Conservation (phyloP, 106 monocot species). For the Narthecium ossifragum region DNA sequence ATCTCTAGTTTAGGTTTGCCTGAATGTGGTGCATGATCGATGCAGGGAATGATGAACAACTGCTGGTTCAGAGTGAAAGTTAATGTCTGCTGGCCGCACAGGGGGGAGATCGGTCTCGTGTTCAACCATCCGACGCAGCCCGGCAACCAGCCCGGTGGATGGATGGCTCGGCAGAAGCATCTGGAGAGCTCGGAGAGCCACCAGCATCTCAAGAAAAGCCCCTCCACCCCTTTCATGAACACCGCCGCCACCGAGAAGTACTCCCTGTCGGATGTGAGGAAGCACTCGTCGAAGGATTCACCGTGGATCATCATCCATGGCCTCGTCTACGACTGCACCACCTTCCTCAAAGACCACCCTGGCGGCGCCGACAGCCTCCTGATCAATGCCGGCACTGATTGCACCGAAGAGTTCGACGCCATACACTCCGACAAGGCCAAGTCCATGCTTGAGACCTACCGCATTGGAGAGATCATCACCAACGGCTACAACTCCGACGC, state of each 20-base stretch:
- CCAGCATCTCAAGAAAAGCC: slow-evolving; percentile 46
- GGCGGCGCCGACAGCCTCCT: slow-evolving; percentile 92
- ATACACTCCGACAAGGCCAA: slow-evolving; percentile 97
- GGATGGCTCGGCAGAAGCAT: slow-evolving; percentile 79
- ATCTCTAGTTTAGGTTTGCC: background rate
- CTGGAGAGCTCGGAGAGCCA: slow-evolving; percentile 26
- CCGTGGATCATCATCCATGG: slow-evolving; percentile 88
- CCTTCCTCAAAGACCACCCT: slow-evolving; percentile 90
- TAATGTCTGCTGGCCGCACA: slow-evolving; percentile 42
- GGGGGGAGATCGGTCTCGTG: slow-evolving; percentile 61
- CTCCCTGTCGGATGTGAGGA: slow-evolving; percentile 57
- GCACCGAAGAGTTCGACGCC: slow-evolving; percentile 94
- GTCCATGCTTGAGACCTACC: slow-evolving; percentile 67
- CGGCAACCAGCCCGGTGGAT: slow-evolving; percentile 72
- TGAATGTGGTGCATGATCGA: background rate
- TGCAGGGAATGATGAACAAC: slow-evolving; percentile 99
- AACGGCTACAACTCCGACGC: slow-evolving; percentile 31
- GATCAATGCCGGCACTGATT: slow-evolving; percentile 89
- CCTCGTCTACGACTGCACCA: slow-evolving; percentile 86
- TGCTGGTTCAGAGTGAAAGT: slow-evolving; percentile 88
- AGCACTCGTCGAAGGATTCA: slow-evolving; percentile 57
- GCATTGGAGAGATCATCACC: slow-evolving; percentile 66
- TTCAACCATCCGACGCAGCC: slow-evolving; percentile 97
- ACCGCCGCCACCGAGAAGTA: slow-evolving; percentile 22
- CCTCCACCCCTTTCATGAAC: slow-evolving; percentile 66